Base-by-base conservation (phyloP, 1,139 yeast species). In the Magnusiomyces sp. region DNA sequence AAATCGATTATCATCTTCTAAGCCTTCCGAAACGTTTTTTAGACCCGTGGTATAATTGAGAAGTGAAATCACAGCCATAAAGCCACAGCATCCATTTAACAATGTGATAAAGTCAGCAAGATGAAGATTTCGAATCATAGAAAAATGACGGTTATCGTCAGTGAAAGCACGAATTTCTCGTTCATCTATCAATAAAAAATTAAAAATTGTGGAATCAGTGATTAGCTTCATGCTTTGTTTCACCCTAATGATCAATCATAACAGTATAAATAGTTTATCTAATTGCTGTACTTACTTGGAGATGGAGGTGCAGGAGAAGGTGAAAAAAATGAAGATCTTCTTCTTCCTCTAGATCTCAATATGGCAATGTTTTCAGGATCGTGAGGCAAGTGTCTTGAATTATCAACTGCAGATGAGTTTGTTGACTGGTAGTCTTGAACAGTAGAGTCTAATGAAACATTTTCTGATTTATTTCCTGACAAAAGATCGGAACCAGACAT, bases 91-190 rank as follows among this genome's bases (percentile, higher is more conserved):
- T 46, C 74, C 97, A 68, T 92, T 92, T 66, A 92, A 74, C 70
- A 89, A 76, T 1, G 98, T 92, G 63, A 92, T 92, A 69, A 82
- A 88, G 66, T 92, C 98, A 2, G 98, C 98, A 81, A 90, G 75
- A 66, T 92, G 97, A 57, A 92, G 76, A 54, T 65, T 66, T 40
- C 71, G 64, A 47, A 68, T 55, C 70, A 68, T 65, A 49, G 68
- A 61, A 29, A 68, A 62, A 52, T 68, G 97, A 62, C 95, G 77
- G 50, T 76, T 75, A 66, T 89, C 96, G 47, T 80, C 77, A 51
- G 88, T 80, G 63, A 88, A 88, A 45, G 83, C 86, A 56, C 77
- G 75, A 60, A 86, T 83, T 63, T 87, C 96, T 39, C 75, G 75
- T 57, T 81, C 83, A 57, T 83, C 42, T 39, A 39, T 23, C 29